Conservation (phyloP, 257 asterid genomes). For the Pogostemon cablin region DNA sequence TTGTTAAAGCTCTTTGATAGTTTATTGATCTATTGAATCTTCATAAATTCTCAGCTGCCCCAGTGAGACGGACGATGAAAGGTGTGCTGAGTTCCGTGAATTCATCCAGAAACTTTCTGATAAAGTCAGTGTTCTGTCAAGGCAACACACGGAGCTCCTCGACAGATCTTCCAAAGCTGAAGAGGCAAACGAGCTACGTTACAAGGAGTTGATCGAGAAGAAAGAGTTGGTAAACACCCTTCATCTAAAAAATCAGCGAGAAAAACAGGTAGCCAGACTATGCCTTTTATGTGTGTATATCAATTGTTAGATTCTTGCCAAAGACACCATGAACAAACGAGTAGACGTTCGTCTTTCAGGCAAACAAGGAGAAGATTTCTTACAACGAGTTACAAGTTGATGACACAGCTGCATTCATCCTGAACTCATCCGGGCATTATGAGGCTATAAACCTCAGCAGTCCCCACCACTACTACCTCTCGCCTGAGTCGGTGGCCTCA, state of each 20-base stretch:
- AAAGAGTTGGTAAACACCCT: constrained; percentile 64
- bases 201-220: constrained; percentile 64
- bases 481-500: constrained; percentile 79
- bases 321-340: background rate
- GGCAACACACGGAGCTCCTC: constrained; percentile 53
- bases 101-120: constrained; percentile 67
- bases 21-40: background rate
- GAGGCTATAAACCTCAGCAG: constrained; percentile 65
- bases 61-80: constrained; percentile 56
- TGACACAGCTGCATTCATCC: constrained; percentile 76
- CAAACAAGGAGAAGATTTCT: constrained; percentile 72
- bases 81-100: constrained; percentile 59
- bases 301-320: background rate
- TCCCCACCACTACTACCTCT: constrained; percentile 70
- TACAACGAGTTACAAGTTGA: constrained; percentile 63
- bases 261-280: constrained; percentile 61
- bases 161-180: constrained; percentile 67
- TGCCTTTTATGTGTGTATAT: background rate
- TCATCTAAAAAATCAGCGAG: constrained; percentile 61
- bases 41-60: background rate
- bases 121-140: constrained; percentile 61
- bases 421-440: constrained; percentile 63
- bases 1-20: background rate
- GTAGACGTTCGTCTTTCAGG: constrained; percentile 36
- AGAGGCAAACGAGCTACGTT: constrained; percentile 55